A percentile compares a stretch with the other conserved stretches of the same genome.
Conservation (phyloP, 2,329 filamentous ascomycete genomes). For the Fusarium nygamai region DNA sequence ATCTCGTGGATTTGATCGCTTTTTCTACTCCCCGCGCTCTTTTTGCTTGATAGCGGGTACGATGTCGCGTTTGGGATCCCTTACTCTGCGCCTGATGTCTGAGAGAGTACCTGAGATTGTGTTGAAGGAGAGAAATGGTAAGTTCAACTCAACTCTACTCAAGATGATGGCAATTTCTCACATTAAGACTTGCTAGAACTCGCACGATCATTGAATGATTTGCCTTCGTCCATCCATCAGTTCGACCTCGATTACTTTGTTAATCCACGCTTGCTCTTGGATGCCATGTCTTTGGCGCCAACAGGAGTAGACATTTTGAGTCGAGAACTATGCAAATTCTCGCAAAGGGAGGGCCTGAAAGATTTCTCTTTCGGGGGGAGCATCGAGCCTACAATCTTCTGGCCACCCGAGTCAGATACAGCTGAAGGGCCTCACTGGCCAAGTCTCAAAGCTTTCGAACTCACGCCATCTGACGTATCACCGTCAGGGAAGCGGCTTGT, state of each 20-base stretch:
- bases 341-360: not conserved
- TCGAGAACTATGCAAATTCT: not conserved
- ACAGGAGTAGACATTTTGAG: not conserved
- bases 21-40: not conserved
- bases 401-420: not conserved
- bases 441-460: not conserved
- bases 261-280: not conserved
- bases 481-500: not conserved
- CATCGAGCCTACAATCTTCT: not conserved
- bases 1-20: rapidly evolving
- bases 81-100: not conserved
- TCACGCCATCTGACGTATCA: not conserved
- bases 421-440: not conserved
- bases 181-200: not conserved
- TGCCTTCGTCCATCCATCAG: not conserved
- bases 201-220: not conserved
- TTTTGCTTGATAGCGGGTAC: not conserved
- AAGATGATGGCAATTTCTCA: not conserved
- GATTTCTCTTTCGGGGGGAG: not conserved
- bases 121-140: not conserved
- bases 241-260: not conserved
- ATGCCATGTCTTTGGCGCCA: not conserved
- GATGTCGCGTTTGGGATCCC: not conserved
- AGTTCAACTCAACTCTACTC: not conserved
- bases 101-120: not conserved